Evolutionary conservation across 805 yeast genomes (phyloP).

Genomic region (Wickerhamomyces hampshirensis): DNA sequence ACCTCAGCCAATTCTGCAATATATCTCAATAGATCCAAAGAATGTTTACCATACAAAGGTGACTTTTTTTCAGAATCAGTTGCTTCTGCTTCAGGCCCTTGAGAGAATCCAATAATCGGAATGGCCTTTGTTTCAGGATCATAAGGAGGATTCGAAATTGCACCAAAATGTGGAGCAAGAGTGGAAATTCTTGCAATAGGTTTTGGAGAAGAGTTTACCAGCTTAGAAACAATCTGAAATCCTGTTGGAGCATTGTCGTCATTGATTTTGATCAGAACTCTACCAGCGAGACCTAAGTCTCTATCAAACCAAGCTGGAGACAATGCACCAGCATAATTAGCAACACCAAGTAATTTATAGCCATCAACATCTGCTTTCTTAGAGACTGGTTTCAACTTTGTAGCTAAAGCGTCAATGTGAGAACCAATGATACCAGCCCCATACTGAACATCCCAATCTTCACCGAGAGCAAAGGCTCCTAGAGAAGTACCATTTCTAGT

Average conservation of each 20-base stretch:
- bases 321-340: constrained; percentile 77
- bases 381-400: constrained; percentile 68
- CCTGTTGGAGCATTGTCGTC: constrained; percentile 26
- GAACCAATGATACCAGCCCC: constrained; percentile 70
- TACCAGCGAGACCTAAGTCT: constrained; percentile 82
- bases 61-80: constrained; percentile 55
- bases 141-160: constrained; percentile 62
- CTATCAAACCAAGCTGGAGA: constrained; percentile 73
- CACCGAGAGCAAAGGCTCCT: constrained; percentile 67
- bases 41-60: constrained; percentile 68
- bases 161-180: constrained; percentile 84
- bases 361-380: constrained; percentile 61
- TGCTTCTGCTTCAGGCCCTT: constrained; percentile 37
- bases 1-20: constrained; percentile 58
- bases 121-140: constrained; percentile 74
- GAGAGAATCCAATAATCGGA: constrained; percentile 65
- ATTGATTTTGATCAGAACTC: constrained; percentile 49
- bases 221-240: constrained; percentile 32
- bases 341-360: constrained; percentile 73
- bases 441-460: constrained; percentile 54
- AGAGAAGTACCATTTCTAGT: constrained; percentile 64
- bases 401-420: constrained; percentile 73
- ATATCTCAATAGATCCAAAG: constrained; percentile 62
- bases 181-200: constrained; percentile 82
- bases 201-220: constrained; percentile 56